These are phyloP conservation scores for Flaveria robusta DNA, from an alignment of 129 eudicot species.

Conservation along the genomic window DNA sequence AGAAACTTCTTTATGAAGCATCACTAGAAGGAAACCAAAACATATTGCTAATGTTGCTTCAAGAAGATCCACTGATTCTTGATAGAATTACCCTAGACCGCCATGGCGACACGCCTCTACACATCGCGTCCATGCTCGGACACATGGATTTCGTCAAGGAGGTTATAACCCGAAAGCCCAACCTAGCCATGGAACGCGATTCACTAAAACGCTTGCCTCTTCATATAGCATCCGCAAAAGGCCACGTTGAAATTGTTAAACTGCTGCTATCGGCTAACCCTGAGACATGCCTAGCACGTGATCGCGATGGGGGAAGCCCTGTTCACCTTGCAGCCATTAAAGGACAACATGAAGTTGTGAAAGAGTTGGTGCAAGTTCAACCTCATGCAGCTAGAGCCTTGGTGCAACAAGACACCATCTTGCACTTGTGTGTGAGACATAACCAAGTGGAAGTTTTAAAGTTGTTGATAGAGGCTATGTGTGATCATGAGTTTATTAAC, in stretches of 20 bases:
- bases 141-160: constrained; percentile 33
- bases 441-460: constrained; percentile 44
- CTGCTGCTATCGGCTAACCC: constrained; percentile 12
- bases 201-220: constrained; percentile 42
- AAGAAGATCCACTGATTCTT: constrained; percentile 46
- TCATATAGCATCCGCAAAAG: constrained; percentile 59
- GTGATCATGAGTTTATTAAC: constrained; percentile 34
- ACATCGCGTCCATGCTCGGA: constrained; percentile 46
- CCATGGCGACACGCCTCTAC: constrained; percentile 44
- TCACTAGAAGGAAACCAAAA: constrained; percentile 36
- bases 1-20: constrained; percentile 43
- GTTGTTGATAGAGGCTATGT: constrained; percentile 30
- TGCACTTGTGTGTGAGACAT: constrained; percentile 56
- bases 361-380: constrained; percentile 37
- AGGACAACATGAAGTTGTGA: constrained; percentile 41
- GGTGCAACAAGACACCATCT: constrained; percentile 34
- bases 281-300: constrained; percentile 42
- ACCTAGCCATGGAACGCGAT: constrained; percentile 39
- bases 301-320: constrained; percentile 51
- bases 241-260: constrained; percentile 39
- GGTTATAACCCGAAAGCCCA: constrained; percentile 37
- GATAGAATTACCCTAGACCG: constrained; percentile 27
- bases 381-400: constrained; percentile 43
- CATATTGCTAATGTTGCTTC: constrained; percentile 34
- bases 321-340: constrained; percentile 58